phyloP scores from a whole-genome alignment of 2,329 filamentous ascomycete species.

The Phyllosticta citribraziliensis region DNA sequence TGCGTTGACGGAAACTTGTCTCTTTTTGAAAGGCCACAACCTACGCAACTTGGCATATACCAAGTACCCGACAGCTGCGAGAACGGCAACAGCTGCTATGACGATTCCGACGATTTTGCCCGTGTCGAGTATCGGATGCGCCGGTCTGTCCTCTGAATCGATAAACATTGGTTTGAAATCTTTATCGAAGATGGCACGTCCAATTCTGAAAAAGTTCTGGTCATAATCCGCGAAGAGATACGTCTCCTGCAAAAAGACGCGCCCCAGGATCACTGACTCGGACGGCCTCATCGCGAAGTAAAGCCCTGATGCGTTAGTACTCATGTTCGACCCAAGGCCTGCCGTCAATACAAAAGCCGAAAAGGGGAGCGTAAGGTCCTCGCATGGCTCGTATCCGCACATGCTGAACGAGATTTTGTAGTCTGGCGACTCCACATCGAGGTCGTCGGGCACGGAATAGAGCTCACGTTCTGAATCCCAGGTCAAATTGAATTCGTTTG shows the following conservation, averaged over 20 bases:
- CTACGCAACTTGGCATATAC: not conserved
- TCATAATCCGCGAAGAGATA: not conserved
- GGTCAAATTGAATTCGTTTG: not conserved
- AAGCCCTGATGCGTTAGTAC: not conserved
- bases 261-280: not conserved
- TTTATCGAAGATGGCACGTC: not conserved
- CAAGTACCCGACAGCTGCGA: not conserved
- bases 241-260: not conserved
- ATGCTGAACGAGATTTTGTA: not conserved
- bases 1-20: not conserved
- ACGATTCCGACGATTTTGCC: not conserved
- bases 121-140: not conserved
- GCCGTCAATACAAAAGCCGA: not conserved
- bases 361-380: not conserved
- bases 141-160: too few relatives aligned
- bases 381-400: not conserved
- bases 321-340: not conserved
- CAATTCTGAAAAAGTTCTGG: not conserved
- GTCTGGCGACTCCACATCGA: not conserved
- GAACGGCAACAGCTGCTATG: not conserved
- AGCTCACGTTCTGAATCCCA: not conserved
- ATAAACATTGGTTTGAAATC: not conserved
- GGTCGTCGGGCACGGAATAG: not conserved
- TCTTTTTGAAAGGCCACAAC: not conserved
- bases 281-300: not conserved